Conservation (phyloP, 495 filamentous ascomycete genomes). For the Penicillium crystallinum region DNA sequence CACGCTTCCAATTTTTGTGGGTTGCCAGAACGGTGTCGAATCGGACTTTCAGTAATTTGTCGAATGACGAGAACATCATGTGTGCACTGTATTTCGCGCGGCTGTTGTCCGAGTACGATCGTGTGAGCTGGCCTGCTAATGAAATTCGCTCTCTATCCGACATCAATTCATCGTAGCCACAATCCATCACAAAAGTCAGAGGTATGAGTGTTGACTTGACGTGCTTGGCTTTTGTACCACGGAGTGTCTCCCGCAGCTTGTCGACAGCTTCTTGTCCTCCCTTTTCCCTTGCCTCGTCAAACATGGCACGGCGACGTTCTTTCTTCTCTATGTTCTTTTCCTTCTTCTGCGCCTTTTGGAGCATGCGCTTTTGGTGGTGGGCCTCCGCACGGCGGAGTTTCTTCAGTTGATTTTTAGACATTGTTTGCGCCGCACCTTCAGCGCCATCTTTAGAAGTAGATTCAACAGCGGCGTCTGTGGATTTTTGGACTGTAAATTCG, state of each 20-base stretch:
- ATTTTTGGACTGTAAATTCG: not conserved
- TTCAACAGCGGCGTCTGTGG: not conserved
- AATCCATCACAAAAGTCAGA: slow-evolving; percentile 79
- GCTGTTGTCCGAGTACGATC: slow-evolving; percentile 83
- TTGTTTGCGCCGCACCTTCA: slow-evolving; percentile 20
- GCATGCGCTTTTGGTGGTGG: slow-evolving; percentile 63
- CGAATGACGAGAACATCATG: slow-evolving; percentile 69
- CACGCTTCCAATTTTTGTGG: slow-evolving; percentile 73
- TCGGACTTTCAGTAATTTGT: slow-evolving; percentile 66
- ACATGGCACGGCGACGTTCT: slow-evolving; percentile 47
- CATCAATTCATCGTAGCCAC: slow-evolving; percentile 90
- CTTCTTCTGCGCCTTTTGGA: slow-evolving; percentile 66
- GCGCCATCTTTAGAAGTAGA: slow-evolving; percentile 5
- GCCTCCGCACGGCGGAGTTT: slow-evolving; percentile 58
- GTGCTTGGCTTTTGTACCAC: slow-evolving; percentile 18
- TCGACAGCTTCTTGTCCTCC: slow-evolving; percentile 25
- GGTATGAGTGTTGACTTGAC: slow-evolving; percentile 52
- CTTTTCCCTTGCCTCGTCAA: slow-evolving; percentile 26
- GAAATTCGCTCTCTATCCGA: slow-evolving; percentile 74
- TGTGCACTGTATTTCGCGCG: slow-evolving; percentile 59
- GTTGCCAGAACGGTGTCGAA: slow-evolving; percentile 67
- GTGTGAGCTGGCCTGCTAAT: slow-evolving; percentile 72
- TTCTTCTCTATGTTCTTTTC: slow-evolving; percentile 64
- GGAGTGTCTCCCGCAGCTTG: slow-evolving; percentile 25
- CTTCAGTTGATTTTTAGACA: slow-evolving; percentile 82